Evolutionary conservation across 2,329 filamentous ascomycete species (phyloP), one percentile per base, ranked within the genome.

Genomic region (Scytalidium lignicola): DNA sequence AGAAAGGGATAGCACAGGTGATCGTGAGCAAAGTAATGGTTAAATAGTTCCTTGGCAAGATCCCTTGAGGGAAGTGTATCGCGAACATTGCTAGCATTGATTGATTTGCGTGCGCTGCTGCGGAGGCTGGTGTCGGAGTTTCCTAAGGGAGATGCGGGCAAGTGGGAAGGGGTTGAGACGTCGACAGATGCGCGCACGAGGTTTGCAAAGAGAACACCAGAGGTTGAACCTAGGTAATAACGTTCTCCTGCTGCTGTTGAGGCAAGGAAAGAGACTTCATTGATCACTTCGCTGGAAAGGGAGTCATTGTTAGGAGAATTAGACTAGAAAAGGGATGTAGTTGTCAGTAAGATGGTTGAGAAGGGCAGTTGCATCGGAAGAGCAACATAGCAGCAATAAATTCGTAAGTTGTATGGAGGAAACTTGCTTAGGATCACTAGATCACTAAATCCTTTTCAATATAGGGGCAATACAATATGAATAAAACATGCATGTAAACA

Each of bases 1-100:
- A 74, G 56, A 44, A 72, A 72, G 1, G 71, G 71, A 43, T 71
- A 74, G 46, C 63, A 68, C 2, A 74, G 61, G 13, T 72, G 67
- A 29, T 73, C 70, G 41, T 74, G 70, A 21, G 64, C 65, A 20
- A 70, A 62, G 47, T 73, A 74, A 2, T 69, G 70, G 20, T 63
- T 59, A n/a, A 73, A 50, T 0, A 73, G 60, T 8, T 66, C 63
- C 7, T 61, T 56, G 2, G 68, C 68, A 12, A 72, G 60, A 9
- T 50, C 55, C 32, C 67, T 60, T 0, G 68, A 59, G 0, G 70
- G 71, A 0, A 72, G 49, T 15, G 44, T 37, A 13, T 47, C 43
- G 15, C 21, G 21, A 37, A 37, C 32, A 37, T 37, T 37, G n/a
- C 32, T 37, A 37, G n/a, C 32, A 37, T 37, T 37, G 32, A 37